Evolutionary conservation across 2,329 filamentous ascomycete genomes (phyloP).

Genomic region (Penicillium palitans): DNA sequence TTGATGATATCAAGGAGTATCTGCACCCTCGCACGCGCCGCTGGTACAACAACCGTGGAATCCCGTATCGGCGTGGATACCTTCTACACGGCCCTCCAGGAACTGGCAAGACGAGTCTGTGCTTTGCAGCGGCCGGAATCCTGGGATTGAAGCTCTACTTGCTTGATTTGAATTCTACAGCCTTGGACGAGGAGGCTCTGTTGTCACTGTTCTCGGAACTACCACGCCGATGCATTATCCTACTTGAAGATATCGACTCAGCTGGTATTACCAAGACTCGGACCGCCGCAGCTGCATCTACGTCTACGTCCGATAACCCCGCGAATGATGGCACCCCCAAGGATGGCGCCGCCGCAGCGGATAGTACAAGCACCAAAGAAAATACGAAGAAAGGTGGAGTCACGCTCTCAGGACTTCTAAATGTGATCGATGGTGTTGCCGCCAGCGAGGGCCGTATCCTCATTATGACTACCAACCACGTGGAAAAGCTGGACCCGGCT

Average conservation of each 20-base stretch:
- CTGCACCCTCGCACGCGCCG: conserved; percentile 53
- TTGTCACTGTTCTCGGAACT: conserved; percentile 65
- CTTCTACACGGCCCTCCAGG: conserved; percentile 78
- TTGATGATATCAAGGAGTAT: conserved; percentile 59
- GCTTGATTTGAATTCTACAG: conserved; percentile 63
- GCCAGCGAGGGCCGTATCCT: conserved; percentile 69
- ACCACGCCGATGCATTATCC: conserved; percentile 68
- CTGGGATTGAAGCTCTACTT: conserved; percentile 73
- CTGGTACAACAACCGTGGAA: conserved; percentile 83
- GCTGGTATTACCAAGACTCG: conserved; percentile 65
- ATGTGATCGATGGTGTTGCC: conserved; percentile 69
- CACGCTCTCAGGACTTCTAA: conserved; percentile 66
- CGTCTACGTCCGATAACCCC: not conserved
- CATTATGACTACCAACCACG: conserved; percentile 72
- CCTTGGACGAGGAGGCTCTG: conserved; percentile 66
- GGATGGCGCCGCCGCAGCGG: conserved; percentile 20
- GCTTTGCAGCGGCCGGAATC: conserved; percentile 67
- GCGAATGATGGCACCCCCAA: not conserved
- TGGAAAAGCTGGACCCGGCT: conserved; percentile 64
- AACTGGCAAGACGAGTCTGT: conserved; percentile 74
- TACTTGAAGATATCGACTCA: conserved; percentile 75
- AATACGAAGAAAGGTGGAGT: conserved; percentile 48
- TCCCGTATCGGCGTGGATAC: conserved; percentile 82
- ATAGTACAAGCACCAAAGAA: conserved; percentile 7
- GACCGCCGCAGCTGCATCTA: not conserved